Conservation (phyloP, 345 rosid genomes). For the Populus ilicifolia region DNA sequence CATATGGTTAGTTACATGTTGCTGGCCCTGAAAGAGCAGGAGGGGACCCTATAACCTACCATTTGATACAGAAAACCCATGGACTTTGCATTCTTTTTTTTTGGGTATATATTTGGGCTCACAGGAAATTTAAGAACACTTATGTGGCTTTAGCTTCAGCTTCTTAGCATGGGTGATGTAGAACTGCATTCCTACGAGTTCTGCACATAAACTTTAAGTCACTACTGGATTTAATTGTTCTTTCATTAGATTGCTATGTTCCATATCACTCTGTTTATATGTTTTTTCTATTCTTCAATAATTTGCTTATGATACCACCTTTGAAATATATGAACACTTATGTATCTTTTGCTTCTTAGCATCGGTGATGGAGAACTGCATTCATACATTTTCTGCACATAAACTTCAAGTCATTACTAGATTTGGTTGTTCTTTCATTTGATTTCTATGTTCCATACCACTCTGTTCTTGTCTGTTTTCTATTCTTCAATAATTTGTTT, state of each 20-base stretch:
- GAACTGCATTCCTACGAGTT: not conserved
- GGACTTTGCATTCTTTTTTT: not conserved
- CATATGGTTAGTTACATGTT: not conserved
- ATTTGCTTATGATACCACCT: not conserved
- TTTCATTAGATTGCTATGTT: not conserved
- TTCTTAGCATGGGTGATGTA: not conserved
- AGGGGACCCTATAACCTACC: not conserved
- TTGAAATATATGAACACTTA: not conserved
- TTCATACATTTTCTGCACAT: not conserved
- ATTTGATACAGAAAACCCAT: not conserved
- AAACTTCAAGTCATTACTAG: not conserved
- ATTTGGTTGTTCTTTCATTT: not conserved
- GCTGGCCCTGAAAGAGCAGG: not conserved
- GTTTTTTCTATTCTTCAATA: not conserved
- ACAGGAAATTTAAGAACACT: not conserved
- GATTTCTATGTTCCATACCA: not conserved
- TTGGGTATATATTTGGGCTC: not conserved
- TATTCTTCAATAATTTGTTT: not conserved
- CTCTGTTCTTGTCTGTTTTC: not conserved
- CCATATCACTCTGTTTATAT: not conserved
- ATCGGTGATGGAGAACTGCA: not conserved
- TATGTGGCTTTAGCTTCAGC: not conserved
- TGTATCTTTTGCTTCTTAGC: not conserved
- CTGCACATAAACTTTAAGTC: not conserved
- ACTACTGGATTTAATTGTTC: not conserved